Conservation (phyloP, 2,329 filamentous ascomycete genomes). For the Zelopaecilomyces penicillatus region DNA sequence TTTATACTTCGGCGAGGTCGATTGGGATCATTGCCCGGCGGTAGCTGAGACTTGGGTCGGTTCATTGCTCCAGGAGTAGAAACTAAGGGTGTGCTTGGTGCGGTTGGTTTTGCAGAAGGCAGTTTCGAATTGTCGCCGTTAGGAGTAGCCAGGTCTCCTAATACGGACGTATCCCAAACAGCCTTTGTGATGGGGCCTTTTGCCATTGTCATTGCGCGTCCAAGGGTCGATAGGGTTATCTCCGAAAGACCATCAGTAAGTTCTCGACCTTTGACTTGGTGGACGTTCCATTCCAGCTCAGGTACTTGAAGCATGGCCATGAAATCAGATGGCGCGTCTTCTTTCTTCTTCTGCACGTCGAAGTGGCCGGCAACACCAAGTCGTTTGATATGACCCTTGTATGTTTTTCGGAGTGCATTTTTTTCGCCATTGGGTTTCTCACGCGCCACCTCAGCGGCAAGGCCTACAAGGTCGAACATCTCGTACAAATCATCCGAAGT, state of each 20-base stretch:
- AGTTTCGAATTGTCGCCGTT: slow-evolving; percentile 31
- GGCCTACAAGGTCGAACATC: slow-evolving; percentile 45
- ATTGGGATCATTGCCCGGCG: slow-evolving; percentile 35
- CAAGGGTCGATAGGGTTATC: slow-evolving; percentile 33
- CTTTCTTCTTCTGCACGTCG: slow-evolving; percentile 47
- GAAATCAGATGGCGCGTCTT: slow-evolving; percentile 43
- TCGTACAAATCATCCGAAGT: slow-evolving; percentile 51
- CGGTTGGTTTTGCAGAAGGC: slow-evolving; percentile 38
- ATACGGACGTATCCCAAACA: slow-evolving; percentile 49
- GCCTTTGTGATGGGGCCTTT: slow-evolving; percentile 47
- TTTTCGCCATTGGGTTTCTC: slow-evolving; percentile 58
- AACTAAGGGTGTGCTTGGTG: slow-evolving; percentile 43
- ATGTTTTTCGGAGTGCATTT: slow-evolving; percentile 58
- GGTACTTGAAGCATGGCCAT: slow-evolving; percentile 42
- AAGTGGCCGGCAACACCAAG: slow-evolving; percentile 54
- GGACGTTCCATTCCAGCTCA: slow-evolving; percentile 49
- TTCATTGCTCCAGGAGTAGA: slow-evolving; percentile 19
- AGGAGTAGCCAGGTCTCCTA: slow-evolving; percentile 45
- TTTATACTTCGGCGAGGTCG: slow-evolving; percentile 59
- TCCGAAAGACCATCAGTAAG: slow-evolving; percentile 45
- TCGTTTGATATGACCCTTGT: slow-evolving; percentile 60
- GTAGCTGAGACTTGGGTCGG: slow-evolving; percentile 31
- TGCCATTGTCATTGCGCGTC: slow-evolving; percentile 47
- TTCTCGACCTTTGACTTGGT: slow-evolving; percentile 45
- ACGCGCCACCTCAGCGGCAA: slow-evolving; percentile 54